phyloP scores from a whole-genome alignment of 768 basidiomycete genomes.

The Naematelia encephala region DNA sequence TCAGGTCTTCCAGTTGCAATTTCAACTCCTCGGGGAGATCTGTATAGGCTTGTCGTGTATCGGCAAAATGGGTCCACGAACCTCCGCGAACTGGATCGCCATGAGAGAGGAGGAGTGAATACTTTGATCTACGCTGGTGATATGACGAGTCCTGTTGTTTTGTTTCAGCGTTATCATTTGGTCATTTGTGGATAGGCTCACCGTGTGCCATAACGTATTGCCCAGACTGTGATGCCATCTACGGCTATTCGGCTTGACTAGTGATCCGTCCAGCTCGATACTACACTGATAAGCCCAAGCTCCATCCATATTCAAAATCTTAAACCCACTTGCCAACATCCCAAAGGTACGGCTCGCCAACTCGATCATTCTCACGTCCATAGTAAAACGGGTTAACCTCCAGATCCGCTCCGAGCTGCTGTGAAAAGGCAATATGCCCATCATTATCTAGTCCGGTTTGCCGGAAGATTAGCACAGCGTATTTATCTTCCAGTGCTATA shows the following conservation, averaged over 20 bases:
- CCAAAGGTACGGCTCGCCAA: background rate
- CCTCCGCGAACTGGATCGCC: background rate
- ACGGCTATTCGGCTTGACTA: conserved; percentile 22
- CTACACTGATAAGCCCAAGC: background rate
- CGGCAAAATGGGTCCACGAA: conserved; percentile 16
- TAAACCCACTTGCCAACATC: background rate
- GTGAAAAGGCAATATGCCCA: conserved; percentile 16
- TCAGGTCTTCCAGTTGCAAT: conserved; percentile 9
- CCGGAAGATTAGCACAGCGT: conserved; percentile 23
- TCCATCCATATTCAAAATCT: background rate
- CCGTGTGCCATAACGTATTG: background rate
- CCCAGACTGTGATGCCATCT: background rate
- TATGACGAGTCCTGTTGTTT: background rate
- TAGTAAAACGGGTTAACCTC: conserved; percentile 23
- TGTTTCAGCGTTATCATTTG: background rate
- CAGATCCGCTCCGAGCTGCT: conserved; percentile 18
- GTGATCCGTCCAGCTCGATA: conserved; percentile 14
- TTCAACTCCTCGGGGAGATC: conserved; percentile 14
- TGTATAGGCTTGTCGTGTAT: conserved; percentile 17
- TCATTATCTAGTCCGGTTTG: conserved; percentile 22
- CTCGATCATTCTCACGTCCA: conserved; percentile 15
- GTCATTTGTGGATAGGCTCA: conserved; percentile 8
- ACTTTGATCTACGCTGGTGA: background rate
- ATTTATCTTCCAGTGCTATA: conserved; percentile 4
- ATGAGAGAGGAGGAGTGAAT: background rate